Evolutionary conservation across 2,329 filamentous ascomycete species (phyloP).

Genomic region (Didymella pomorum): DNA sequence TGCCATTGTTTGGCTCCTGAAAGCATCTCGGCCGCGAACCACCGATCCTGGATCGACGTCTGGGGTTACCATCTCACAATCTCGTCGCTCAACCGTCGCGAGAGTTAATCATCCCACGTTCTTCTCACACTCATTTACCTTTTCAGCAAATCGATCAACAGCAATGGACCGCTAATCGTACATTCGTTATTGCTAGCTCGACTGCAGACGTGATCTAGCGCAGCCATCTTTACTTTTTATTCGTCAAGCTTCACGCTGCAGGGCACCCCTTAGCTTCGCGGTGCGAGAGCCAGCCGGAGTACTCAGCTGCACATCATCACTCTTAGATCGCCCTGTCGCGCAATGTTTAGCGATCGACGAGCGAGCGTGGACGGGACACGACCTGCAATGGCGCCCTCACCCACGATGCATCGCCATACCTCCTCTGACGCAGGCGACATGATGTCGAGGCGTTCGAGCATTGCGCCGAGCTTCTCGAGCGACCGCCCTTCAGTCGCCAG

Average conservation of each 20-base stretch:
- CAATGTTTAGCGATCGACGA: constrained; percentile 12
- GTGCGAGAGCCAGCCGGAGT: constrained; percentile 20
- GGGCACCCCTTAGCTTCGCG: constrained; percentile 27
- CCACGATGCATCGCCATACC: constrained; percentile 47
- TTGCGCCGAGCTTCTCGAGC: constrained; percentile 69
- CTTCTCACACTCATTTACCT: constrained; percentile 12
- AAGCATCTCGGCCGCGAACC: constrained; percentile 17
- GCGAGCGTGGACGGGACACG: constrained; percentile 16
- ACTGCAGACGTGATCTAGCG: constrained; percentile 21
- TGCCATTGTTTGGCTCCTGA: constrained; percentile 14
- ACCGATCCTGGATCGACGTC: constrained; percentile 20
- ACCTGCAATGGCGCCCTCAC: constrained; percentile 13
- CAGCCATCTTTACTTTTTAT: constrained; percentile 23
- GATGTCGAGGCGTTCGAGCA: constrained; percentile 49
- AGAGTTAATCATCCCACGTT: constrained; percentile 14
- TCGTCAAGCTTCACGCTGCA: constrained; percentile 26
- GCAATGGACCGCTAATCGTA: constrained; percentile 22
- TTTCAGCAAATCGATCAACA: not conserved
- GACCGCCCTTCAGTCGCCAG: constrained; percentile 71
- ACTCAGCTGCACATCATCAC: constrained; percentile 16
- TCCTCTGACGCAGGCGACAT: constrained; percentile 46
- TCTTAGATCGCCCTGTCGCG: not conserved
- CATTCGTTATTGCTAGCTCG: constrained; percentile 10
- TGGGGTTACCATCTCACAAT: constrained; percentile 22
- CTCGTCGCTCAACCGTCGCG: constrained; percentile 15